Percentiles rank a stretch among this genome's conserved stretches.
These are phyloP conservation scores for Corchorus olitorius DNA, from an alignment of 345 rosid genomes.

Conservation along the genomic window DNA sequence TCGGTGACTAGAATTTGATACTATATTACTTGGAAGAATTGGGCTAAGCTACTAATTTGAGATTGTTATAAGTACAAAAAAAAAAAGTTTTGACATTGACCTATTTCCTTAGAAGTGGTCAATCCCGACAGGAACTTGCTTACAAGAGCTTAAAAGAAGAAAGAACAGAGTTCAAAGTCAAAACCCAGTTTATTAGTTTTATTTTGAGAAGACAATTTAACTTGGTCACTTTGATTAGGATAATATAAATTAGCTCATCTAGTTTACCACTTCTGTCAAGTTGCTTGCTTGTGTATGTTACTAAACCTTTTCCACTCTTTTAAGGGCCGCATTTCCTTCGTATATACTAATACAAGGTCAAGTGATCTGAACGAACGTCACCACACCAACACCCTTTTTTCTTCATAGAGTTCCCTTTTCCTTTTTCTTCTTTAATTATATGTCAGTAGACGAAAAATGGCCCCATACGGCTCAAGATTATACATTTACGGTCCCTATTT, in stretches of 20 bases:
- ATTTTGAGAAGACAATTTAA: background rate
- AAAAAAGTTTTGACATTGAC: no score
- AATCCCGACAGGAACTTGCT: no score
- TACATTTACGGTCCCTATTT: no score
- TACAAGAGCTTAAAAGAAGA: no score
- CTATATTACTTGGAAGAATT: no score
- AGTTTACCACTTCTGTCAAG: background rate
- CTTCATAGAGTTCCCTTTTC: background rate
- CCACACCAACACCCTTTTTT: background rate
- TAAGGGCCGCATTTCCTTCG: background rate
- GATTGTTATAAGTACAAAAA: no score
- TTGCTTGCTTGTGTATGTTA: constrained; percentile 10
- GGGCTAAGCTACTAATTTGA: no score
- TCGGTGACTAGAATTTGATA: no score
- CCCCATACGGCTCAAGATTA: background rate
- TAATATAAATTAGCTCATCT: background rate
- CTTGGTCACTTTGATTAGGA: background rate
- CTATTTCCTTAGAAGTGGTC: no score
- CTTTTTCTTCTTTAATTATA: background rate
- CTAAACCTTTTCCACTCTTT: background rate
- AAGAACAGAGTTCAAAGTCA: no score
- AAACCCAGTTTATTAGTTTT: background rate
- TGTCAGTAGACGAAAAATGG: background rate
- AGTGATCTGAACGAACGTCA: background rate
- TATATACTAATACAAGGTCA: background rate